Evolutionary conservation across 2,329 filamentous ascomycete genomes (phyloP), one percentile per base, ranked within the genome.

Genomic region (Diplodia seriata): DNA sequence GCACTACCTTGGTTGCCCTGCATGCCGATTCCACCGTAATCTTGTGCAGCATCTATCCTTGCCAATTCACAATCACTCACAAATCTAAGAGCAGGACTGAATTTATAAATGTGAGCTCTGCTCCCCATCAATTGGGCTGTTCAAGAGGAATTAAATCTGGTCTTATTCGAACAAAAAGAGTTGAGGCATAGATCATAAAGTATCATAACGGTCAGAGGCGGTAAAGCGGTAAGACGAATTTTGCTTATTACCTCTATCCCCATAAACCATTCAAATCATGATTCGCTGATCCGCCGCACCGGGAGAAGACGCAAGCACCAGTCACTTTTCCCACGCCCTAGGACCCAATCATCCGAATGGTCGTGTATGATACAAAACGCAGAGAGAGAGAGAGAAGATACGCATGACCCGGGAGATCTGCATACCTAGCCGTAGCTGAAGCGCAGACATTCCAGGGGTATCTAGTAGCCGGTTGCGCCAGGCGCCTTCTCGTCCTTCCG

Each of bases 401-500:
- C 18, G n/a, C 26, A 51, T 51, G 56, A 29, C 43, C 23, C 18
- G 43, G 31, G 47, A 63, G 12, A 51, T 51, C 47, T n/a, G 59
- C 59, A 51, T 51, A 51, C 47, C 56, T 49, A 55, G 63, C 43
- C 50, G 40, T 36, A 49, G 63, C 23, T 50, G 38, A 11, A 49
- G 31, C 26, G 53, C 64, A 51, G 40, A 20, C 18, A 31, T 51
- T 43, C 55, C 18, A 43, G 38, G 40, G 26, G n/a, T 36, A 40
- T 47, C 50, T 70, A 76, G 80, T 72, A 83, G 70, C 78, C 87
- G 75, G 76, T 85, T 31, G 85, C 85, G 54, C 87, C 87, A 6
- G 87, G 88, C n/a, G 88, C 87, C 71, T 96, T 96, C 82, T 97
- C 91, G 74, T 99, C 95, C 84, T 97, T 97, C 82, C 90, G 90